Percentiles rank a stretch among this genome's conserved stretches.
Conservation (phyloP, 352 stramenopile species). For the Blastocystis sp. region DNA sequence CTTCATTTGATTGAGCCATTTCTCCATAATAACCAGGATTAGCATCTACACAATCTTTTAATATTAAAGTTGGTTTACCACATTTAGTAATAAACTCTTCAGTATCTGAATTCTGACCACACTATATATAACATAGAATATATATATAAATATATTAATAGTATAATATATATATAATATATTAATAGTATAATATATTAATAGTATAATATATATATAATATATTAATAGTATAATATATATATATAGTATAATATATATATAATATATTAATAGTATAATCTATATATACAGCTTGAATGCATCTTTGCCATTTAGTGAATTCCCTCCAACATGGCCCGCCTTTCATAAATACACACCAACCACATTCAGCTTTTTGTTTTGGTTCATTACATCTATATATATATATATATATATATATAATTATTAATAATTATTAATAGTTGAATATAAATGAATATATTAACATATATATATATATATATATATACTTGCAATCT, state of each 20-base stretch:
- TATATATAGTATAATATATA: no score
- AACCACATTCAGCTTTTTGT: constrained; percentile 59
- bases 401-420: no score
- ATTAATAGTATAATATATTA: no score
- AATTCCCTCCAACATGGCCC: constrained; percentile 58
- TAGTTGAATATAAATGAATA: no score
- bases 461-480: no score
- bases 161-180: no score
- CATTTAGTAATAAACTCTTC: constrained; percentile 59
- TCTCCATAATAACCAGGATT: constrained; percentile 66
- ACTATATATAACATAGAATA: no score
- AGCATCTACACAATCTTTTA: constrained; percentile 61
- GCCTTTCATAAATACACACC: constrained; percentile 69
- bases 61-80: constrained; percentile 52
- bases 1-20: constrained; percentile 47
- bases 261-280: neutral
- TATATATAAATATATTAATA: no score
- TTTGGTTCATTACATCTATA: constrained; percentile 33
- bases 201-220: no score
- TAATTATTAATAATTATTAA: no score
- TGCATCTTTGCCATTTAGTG: constrained; percentile 57
- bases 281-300: constrained; percentile 45
- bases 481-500: neutral
- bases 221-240: no score
- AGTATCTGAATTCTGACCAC: neutral